Conservation (phyloP, 768 basidiomycete species). For the Pleurotus sapidus region DNA sequence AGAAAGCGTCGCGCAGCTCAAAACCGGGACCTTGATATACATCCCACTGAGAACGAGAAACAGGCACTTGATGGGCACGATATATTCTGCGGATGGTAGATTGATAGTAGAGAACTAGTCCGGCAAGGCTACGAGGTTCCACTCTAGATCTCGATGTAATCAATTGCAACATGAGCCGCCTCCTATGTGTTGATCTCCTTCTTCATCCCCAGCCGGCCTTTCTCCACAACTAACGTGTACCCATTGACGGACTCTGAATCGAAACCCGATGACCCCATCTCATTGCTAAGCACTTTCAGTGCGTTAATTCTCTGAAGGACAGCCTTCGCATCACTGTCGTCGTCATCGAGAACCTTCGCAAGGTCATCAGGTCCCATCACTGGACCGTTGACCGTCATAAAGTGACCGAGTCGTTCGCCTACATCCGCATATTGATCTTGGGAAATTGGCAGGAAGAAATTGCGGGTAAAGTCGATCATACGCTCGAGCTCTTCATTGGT, state of each 20-base stretch:
- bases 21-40: too few species aligned
- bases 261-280: conserved; percentile 8
- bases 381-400: not conserved
- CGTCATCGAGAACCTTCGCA: not conserved
- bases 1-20: too few species aligned
- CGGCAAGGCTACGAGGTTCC: too few species aligned
- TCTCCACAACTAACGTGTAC: not conserved
- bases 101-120: too few species aligned
- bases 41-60: too few species aligned
- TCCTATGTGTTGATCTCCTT: not conserved
- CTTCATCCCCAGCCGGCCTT: not conserved
- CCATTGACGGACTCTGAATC: conserved; percentile 6
- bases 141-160: too few species aligned
- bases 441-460: conserved; percentile 5
- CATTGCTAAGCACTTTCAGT: conserved; percentile 31
- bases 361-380: conserved; percentile 5
- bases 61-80: too few species aligned
- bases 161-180: too few species aligned
- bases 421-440: not conserved
- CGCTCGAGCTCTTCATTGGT: conserved; percentile 7
- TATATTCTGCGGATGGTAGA: too few species aligned
- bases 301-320: conserved; percentile 44
- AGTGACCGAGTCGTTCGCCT: not conserved
- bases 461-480: conserved; percentile 12
- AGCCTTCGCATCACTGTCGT: conserved; percentile 25